These are phyloP conservation scores for Oryza australiensis DNA, from an alignment of 176 grass and related monocot species.

Conservation along the genomic window DNA sequence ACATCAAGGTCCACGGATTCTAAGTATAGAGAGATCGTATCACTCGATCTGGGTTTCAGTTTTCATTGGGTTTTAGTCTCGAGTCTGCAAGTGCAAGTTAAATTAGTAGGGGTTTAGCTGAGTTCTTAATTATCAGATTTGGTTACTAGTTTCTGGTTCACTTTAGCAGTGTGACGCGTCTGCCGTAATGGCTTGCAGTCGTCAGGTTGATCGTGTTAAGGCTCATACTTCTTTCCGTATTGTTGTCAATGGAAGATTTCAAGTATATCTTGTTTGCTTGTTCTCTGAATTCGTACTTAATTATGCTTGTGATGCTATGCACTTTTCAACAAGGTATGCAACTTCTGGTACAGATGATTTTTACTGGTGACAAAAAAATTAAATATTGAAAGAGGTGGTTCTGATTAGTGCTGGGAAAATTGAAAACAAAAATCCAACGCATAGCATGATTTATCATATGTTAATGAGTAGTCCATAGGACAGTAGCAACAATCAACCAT, in stretches of 20 bases:
- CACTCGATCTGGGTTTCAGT: neutral
- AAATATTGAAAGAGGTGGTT: too few relatives aligned
- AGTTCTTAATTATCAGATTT: neutral
- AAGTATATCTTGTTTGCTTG: neutral
- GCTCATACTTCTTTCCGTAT: neutral
- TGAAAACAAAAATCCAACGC: too few relatives aligned
- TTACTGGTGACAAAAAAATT: too few relatives aligned
- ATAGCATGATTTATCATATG: too few relatives aligned
- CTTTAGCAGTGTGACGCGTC: neutral
- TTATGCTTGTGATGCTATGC: neutral
- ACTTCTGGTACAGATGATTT: too few relatives aligned
- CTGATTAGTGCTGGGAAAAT: too few relatives aligned
- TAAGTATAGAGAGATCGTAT: slow-evolving; percentile 7
- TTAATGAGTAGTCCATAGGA: too few relatives aligned
- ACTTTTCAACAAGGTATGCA: too few relatives aligned
- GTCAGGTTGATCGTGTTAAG: slow-evolving; percentile 1
- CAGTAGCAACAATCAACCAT: too few relatives aligned
- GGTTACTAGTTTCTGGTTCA: neutral
- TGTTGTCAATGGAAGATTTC: slow-evolving; percentile 6
- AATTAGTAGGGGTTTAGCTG: neutral
- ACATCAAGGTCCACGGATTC: slow-evolving; percentile 66
- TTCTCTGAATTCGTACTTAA: neutral
- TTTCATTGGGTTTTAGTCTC: neutral
- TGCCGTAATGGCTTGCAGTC: neutral
- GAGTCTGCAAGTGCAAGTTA: neutral